phyloP scores from a whole-genome alignment of 2,329 filamentous ascomycete genomes.

The Trichoderma breve region DNA sequence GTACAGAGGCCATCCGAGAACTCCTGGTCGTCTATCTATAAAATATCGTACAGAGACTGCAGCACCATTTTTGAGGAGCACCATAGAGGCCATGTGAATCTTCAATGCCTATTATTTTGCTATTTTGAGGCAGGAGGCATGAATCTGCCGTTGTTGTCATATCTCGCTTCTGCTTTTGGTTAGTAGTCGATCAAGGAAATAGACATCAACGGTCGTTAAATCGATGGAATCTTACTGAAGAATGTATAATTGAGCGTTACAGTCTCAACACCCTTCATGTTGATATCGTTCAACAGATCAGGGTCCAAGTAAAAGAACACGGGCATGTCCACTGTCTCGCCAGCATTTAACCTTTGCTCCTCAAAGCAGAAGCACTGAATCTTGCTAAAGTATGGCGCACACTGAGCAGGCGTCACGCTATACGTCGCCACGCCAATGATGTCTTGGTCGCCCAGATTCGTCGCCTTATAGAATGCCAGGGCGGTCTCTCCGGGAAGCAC shows the following conservation, averaged over 20 bases:
- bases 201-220: not conserved
- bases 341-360: constrained; percentile 88
- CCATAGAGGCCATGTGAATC: not conserved
- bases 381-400: constrained; percentile 97
- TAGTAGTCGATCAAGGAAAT: constrained; percentile 30
- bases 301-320: constrained; percentile 99
- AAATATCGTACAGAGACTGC: not conserved
- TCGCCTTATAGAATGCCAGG: constrained; percentile 95
- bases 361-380: constrained; percentile 99
- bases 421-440: constrained; percentile 99
- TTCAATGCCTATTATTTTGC: constrained; percentile 23
- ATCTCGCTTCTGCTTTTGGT: constrained; percentile 44
- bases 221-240: constrained; percentile 70
- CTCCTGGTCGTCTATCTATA: not conserved
- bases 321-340: constrained; percentile 98
- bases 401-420: constrained; percentile 92
- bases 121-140: constrained; percentile 36
- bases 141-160: constrained; percentile 47
- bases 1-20: not conserved
- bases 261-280: constrained; percentile 91
- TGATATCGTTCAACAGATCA: constrained; percentile 86
- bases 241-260: constrained; percentile 97
- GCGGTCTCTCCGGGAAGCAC: constrained; percentile 96
- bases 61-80: not conserved
- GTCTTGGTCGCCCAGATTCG: constrained; percentile 83